Base-by-base conservation (phyloP, 2,329 filamentous ascomycete genomes). In the Aspergillus carbonarius region DNA sequence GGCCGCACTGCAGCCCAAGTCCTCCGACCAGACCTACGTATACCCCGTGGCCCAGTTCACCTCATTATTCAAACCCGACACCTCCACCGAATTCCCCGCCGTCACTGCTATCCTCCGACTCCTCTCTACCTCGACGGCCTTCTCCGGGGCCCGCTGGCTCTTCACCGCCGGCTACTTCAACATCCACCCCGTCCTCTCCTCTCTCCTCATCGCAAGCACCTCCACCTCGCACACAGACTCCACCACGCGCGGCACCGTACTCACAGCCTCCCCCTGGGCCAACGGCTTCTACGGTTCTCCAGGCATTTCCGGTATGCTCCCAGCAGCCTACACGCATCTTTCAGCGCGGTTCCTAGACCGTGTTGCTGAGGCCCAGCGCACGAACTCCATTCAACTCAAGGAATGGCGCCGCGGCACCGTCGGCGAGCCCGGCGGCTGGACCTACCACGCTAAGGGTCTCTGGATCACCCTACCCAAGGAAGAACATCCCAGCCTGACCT, bases 91-190 rank as follows among this genome's bases (percentile, higher is more conserved):
- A 73, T 87, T 95, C 12, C 92, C 91, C 1, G 89, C 90, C 15
- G 79, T 99, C 17, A 91, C 86, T 0, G 84, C 85, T 47, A 84
- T 98, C 39, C 83, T 98, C 3, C 83, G 83, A 44, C 84, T 84
- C 1, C 82, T 97, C 3, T 82, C 88, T 0, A 77, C 75, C 0
- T 83, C 89, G 0, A 65, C 74, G 5, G 78, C 82, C 5, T 90
- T 91, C 67, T 78, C 81, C 9, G 83, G 85, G 34, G 90, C 90
- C 0, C 88, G 86, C 13, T 99, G 95, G 95, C 95, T 92, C 0
- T 98, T 99, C 74, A 98, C 95, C 0, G 95, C 95, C 0, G 95
- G 95, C 54, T 99, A 99, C 78, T 99, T 99, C 80, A 99, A 99
- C 78, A 96, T 96, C 57, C 92, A 92, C 6, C 89, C 92, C 0